phyloP scores from a whole-genome alignment of 2,329 filamentous ascomycete species.

The Metarhizium guizhouense region DNA sequence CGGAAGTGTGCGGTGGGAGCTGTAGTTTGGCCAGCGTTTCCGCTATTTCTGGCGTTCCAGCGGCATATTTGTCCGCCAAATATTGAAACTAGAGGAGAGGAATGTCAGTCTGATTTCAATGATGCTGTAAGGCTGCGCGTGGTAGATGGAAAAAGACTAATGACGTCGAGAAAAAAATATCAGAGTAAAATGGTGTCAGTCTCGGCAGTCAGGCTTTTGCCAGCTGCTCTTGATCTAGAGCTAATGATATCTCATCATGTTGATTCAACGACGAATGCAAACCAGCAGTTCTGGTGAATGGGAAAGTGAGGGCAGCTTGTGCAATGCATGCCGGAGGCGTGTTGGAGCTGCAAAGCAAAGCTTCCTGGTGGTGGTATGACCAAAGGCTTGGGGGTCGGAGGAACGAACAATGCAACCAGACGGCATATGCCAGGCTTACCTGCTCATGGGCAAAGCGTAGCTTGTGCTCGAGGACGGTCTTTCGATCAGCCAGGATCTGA shows the following conservation, averaged over 20 bases:
- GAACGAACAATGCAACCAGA: background rate
- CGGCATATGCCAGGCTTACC: slow-evolving; percentile 32
- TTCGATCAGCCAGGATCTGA: slow-evolving; percentile 52
- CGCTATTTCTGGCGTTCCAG: slow-evolving; percentile 55
- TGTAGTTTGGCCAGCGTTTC: slow-evolving; percentile 59
- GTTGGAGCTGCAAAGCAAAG: background rate
- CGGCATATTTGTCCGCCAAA: slow-evolving; percentile 59
- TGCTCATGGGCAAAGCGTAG: slow-evolving; percentile 58
- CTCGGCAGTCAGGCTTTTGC: slow-evolving; percentile 36
- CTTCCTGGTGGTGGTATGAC: too few species aligned
- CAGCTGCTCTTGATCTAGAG: slow-evolving; percentile 75
- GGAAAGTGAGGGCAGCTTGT: slow-evolving; percentile 1
- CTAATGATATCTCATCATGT: slow-evolving; percentile 48
- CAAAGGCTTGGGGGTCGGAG: too few species aligned
- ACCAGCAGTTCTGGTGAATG: slow-evolving; percentile 2
- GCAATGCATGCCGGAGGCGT: too few species aligned
- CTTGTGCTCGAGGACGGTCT: slow-evolving; percentile 58
- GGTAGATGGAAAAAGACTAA: slow-evolving; percentile 3
- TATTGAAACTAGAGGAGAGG: slow-evolving; percentile 46
- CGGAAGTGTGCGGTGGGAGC: slow-evolving; percentile 44
- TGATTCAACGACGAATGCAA: slow-evolving; percentile 12
- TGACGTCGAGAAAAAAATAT: slow-evolving; percentile 13
- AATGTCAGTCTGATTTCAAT: slow-evolving; percentile 9
- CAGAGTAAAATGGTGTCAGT: slow-evolving; percentile 44
- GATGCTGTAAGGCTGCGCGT: background rate